Evolutionary conservation across 108 stramenopile species (phyloP), one percentile per base, ranked within the genome.

Genomic region (Nitzschia putrida): DNA sequence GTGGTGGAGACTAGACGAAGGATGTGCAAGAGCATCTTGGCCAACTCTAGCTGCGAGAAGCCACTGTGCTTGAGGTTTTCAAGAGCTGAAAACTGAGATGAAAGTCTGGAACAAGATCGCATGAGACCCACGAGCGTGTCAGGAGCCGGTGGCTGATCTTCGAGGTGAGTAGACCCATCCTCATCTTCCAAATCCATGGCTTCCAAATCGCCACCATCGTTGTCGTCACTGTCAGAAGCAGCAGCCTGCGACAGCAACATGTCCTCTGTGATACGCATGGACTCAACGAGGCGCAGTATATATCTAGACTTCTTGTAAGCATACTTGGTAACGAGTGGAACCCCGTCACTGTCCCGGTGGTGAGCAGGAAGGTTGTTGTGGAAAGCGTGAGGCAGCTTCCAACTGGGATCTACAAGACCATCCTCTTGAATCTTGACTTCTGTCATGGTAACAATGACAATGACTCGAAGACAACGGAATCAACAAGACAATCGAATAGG

Each of bases 271-370:
- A 94, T 51, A 25, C 85, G 72, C 43, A 94, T 80, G 14, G 84
- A 80, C 9, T 87, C 44, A 8, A 80, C 87, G 39, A 91, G 42
- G 56, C 77, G 52, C 13, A 83, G 51, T 42, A 94, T 70, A 21
- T 72, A 66, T 10, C 80, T 72, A 11, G 90, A 77, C 58, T 91
- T 91, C 18, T 78, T 69, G 39, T 88, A 65, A 16, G 88, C 87
- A 57, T 74, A 83, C 24, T 88, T 83, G 47, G 90, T 90, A 13
- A 86, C 77, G 77, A 77, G 88, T 0, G 93, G 89, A 51, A 88
- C 66, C 23, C 86, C 88, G 50, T 80, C 83, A 22, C 56, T 45
- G 74, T 83, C 83, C 5, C 72, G 39, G 56, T 86, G 85, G 68
- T 86, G 79, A 1, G 71, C 58, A 34, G 89, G 89, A 22, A 91